Evolutionary conservation across 2,329 filamentous ascomycete species (phyloP), one percentile per base, ranked within the genome.

Genomic region (Emericellopsis cladophorae): DNA sequence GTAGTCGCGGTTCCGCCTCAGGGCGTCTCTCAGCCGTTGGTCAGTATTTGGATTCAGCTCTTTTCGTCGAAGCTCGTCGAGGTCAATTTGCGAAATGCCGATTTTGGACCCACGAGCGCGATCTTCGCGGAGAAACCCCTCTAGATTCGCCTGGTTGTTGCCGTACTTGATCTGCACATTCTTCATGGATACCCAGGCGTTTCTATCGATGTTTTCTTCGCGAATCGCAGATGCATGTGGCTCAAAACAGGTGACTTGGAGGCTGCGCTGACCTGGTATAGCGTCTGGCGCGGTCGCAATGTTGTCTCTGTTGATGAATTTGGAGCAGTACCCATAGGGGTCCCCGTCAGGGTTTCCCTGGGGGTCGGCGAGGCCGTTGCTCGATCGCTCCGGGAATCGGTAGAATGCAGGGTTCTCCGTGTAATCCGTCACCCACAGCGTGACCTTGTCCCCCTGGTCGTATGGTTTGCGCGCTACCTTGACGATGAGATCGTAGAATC

Each of bases 351-450:
- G 60, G 5, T 55, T 53, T 4, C 46, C 55, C 6, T 49, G 41
- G 4, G 48, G 49, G 7, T 55, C 55, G 1, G 55, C 48, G 3
- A 57, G 46, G 16, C 46, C 51, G 21, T 54, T 53, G 44, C 51
- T 58, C 10, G 52, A 50, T 38, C 15, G 35, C 4, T 62, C 43
- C 31, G 44, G 47, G 41, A 49, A 76, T 31, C 77, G 59, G 47
- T 70, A 80, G 43, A 95, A 78, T 1, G 52, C 44, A 0, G 66
- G 52, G 51, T 95, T 86, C 39, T 74, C 62, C 0, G 87, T 93
- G 56, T 89, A 95, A 58, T 95, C 89, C 0, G 84, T 83, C 15
- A 94, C 64, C 65, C 88, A 88, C 0, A 95, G 47, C 5, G 76
- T 74, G 11, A 74, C 59, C 42, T 60, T 72, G 22, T 71, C 67